Conservation (phyloP, 2,329 filamentous ascomycete species). For the Pezicula radicicola region DNA sequence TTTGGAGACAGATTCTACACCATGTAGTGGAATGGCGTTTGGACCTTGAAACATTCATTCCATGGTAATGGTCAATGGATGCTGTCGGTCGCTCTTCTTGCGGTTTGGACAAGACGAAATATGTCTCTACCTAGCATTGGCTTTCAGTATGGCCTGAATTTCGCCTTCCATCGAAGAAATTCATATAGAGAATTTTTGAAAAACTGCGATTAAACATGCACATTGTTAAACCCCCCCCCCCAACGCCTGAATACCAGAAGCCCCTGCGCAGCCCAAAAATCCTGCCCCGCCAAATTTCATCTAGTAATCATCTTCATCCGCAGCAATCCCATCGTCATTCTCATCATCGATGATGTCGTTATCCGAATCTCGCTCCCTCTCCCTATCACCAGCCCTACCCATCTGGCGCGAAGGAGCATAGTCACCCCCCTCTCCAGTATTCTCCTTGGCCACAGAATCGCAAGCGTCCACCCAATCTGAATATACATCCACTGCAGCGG, state of each 20-base stretch:
- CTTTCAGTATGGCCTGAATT: background rate
- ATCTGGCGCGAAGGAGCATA: conserved; percentile 18
- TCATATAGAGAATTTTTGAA: background rate
- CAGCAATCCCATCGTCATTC: conserved; percentile 50
- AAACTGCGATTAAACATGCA: background rate
- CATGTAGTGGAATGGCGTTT: conserved; percentile 48
- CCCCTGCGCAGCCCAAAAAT: background rate
- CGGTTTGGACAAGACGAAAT: background rate
- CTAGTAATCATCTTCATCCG: conserved; percentile 51
- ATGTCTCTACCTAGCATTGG: background rate
- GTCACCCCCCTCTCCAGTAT: conserved; percentile 35
- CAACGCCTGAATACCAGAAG: conserved; percentile 5
- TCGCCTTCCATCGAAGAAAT: background rate
- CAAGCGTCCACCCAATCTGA: conserved; percentile 98
- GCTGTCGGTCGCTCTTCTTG: no score
- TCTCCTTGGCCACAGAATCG: conserved; percentile 66
- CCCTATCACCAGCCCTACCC: conserved; percentile 17
- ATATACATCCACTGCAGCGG: conserved; percentile 90
- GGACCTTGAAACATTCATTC: background rate
- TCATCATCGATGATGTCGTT: conserved; percentile 35
- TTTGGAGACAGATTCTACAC: conserved; percentile 97
- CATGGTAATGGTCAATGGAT: no score
- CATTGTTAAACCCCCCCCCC: conserved; percentile 8
- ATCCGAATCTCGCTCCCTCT: conserved; percentile 25
- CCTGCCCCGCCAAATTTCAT: background rate